Conservation (phyloP, 352 stramenopile genomes). For the Phytophthora agathidicida region DNA sequence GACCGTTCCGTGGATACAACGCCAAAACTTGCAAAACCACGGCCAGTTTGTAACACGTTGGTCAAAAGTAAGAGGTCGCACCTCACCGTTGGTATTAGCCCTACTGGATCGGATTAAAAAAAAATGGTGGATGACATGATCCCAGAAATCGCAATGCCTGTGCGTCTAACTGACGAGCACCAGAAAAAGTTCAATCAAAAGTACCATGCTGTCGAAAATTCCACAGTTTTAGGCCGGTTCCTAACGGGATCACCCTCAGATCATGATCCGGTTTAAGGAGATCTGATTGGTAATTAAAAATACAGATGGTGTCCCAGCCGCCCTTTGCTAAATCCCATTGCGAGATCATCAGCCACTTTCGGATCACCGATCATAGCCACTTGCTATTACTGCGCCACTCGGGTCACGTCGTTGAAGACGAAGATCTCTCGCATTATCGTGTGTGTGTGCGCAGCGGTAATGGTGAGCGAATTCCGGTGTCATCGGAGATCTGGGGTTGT, state of each 20-base stretch:
- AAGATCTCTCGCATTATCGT: not conserved
- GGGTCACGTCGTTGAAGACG: not conserved
- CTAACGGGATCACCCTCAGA: constrained; percentile 1
- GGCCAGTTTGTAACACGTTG: no score
- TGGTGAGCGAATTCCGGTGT: not conserved
- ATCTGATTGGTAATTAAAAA: constrained; percentile 4
- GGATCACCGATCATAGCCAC: not conserved
- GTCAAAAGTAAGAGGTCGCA: no score
- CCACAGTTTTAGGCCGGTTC: constrained; percentile 3
- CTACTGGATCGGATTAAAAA: no score
- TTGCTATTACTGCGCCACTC: no score
- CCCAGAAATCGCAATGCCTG: no score
- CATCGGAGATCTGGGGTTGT: not conserved
- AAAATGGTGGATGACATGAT: no score
- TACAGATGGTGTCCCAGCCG: not conserved
- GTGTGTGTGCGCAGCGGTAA: not conserved
- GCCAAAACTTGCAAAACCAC: no score
- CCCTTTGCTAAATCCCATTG: not conserved
- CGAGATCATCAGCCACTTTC: not conserved
- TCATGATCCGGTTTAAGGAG: not conserved
- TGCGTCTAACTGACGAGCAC: no score
- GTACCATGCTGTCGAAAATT: no score
- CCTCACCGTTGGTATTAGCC: no score
- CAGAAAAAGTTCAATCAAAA: no score
- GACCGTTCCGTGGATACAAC: no score